A percentile compares a stretch with the other conserved stretches of the same genome.
Conservation (phyloP, 2,329 filamentous ascomycete genomes). For the Pseudopyricularia javanii region DNA sequence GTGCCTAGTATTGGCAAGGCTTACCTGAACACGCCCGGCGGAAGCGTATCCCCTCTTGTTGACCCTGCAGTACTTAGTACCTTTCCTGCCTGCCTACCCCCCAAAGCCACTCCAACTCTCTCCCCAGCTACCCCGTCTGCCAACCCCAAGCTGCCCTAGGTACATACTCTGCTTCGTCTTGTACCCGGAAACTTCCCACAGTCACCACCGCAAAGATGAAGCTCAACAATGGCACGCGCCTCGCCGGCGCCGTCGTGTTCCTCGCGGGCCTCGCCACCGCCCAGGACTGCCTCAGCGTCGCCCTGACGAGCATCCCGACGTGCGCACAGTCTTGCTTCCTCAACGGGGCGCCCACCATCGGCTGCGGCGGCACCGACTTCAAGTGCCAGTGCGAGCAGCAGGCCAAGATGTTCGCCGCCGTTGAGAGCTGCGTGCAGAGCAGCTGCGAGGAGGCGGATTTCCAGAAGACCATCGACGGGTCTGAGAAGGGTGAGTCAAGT, state of each 20-base stretch:
- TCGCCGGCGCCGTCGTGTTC: not conserved
- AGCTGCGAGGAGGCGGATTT: slow-evolving; percentile 12
- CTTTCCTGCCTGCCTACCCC: too few species aligned
- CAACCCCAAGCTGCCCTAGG: not conserved
- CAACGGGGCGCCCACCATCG: slow-evolving; percentile 14
- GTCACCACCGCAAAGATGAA: not conserved
- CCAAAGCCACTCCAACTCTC: too few species aligned
- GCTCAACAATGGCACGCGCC: not conserved
- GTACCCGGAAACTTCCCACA: not conserved
- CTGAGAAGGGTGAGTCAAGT: slow-evolving; percentile 4
- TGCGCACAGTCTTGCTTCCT: slow-evolving; percentile 20
- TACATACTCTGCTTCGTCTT: not conserved
- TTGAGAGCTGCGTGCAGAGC: slow-evolving; percentile 17
- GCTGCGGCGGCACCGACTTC: slow-evolving; percentile 17
- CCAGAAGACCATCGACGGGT: slow-evolving; percentile 18
- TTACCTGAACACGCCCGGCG: too few species aligned
- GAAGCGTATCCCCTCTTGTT: too few species aligned
- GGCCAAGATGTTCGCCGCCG: slow-evolving; percentile 15
- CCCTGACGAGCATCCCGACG: slow-evolving; percentile 13
- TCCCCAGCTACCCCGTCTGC: too few species aligned
- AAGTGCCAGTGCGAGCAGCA: slow-evolving; percentile 17
- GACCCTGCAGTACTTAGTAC: too few species aligned
- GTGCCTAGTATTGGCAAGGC: too few species aligned
- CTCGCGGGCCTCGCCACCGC: not conserved
- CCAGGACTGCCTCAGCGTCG: slow-evolving; percentile 12